These are phyloP conservation scores for Mycena kentingensis DNA, from an alignment of 768 basidiomycete genomes.

Conservation along the genomic window DNA sequence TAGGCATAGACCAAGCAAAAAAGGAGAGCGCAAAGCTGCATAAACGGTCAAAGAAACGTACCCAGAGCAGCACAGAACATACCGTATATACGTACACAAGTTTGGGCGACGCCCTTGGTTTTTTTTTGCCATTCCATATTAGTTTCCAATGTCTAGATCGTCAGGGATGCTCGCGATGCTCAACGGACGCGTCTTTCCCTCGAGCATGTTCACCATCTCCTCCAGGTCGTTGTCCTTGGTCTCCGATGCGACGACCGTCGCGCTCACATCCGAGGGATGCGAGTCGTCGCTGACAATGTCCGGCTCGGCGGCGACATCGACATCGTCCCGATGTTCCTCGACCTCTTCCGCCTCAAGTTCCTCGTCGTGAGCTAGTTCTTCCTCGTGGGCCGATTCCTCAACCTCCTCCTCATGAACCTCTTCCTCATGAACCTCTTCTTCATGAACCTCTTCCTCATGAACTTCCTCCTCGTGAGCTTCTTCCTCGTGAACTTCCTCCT, in stretches of 20 bases:
- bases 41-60: neutral
- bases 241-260: constrained; percentile 20
- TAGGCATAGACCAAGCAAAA: neutral
- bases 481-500: constrained; percentile 23
- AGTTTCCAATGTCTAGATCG: constrained; percentile 31
- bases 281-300: constrained; percentile 17
- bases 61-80: neutral
- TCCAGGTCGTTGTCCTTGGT: constrained; percentile 50
- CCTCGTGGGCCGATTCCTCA: constrained; percentile 9
- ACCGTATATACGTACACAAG: neutral
- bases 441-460: constrained; percentile 14
- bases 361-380: constrained; percentile 15
- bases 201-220: constrained; percentile 68
- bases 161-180: constrained; percentile 55
- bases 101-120: neutral
- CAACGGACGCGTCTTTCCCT: constrained; percentile 47
- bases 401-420: constrained; percentile 19
- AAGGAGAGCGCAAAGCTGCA: neutral
- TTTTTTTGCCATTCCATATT: neutral
- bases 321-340: constrained; percentile 21
- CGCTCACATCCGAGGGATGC: constrained; percentile 16
- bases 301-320: constrained; percentile 13
- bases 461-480: constrained; percentile 21
- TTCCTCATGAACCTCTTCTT: constrained; percentile 13
- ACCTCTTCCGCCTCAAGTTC: constrained; percentile 27